These are phyloP conservation scores for Inonotus hispidus DNA, from an alignment of 1,284 basidiomycete genomes.

Conservation along the genomic window DNA sequence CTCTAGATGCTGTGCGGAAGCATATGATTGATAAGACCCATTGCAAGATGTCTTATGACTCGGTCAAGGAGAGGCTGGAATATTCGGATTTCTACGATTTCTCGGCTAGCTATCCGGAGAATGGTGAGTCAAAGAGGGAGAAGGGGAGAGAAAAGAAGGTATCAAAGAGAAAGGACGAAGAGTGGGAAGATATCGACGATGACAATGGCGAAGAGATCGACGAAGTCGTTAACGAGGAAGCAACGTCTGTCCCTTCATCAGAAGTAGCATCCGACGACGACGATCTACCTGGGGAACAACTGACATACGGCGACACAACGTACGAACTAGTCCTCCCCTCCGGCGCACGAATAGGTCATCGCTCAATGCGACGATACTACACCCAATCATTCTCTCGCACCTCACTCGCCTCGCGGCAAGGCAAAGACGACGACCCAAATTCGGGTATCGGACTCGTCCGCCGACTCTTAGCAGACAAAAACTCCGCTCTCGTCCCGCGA, in stretches of 20 bases:
- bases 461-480: slow-evolving; percentile 71
- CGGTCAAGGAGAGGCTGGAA: slow-evolving; percentile 77
- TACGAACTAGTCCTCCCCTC: slow-evolving; percentile 95
- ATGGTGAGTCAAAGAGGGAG: slow-evolving; percentile 28
- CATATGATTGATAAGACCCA: slow-evolving; percentile 95
- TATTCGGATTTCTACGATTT: slow-evolving; percentile 96
- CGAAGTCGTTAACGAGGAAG: slow-evolving; percentile 44
- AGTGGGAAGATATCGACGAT: slow-evolving; percentile 58
- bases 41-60: slow-evolving; percentile 93
- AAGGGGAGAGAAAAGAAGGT: slow-evolving; percentile 27
- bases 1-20: slow-evolving; percentile 80
- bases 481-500: slow-evolving; percentile 76
- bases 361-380: slow-evolving; percentile 84
- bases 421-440: slow-evolving; percentile 53
- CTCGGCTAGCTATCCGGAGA: slow-evolving; percentile 70
- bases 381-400: slow-evolving; percentile 65
- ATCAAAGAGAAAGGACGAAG: slow-evolving; percentile 40
- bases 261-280: slow-evolving; percentile 33
- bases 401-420: slow-evolving; percentile 25
- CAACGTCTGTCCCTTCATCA: slow-evolving; percentile 19
- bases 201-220: slow-evolving; percentile 43
- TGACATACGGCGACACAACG: slow-evolving; percentile 68
- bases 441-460: slow-evolving; percentile 71
- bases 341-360: slow-evolving; percentile 88
- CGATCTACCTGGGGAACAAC: slow-evolving; percentile 37